These are phyloP conservation scores for Mentha longifolia DNA, from an alignment of 257 asterid genomes.

Conservation along the genomic window DNA sequence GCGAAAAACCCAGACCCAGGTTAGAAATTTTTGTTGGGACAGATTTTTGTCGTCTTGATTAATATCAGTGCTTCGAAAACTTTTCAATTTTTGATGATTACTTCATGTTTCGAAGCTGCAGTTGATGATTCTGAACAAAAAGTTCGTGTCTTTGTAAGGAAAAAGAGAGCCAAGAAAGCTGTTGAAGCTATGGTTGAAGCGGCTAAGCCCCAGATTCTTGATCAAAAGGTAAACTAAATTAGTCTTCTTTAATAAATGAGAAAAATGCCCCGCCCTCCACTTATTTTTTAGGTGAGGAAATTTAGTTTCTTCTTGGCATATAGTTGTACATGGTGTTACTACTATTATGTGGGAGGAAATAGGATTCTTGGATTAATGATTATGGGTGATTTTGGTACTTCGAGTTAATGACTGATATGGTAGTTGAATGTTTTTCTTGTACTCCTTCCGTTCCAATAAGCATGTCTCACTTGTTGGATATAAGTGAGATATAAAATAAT, in stretches of 20 bases:
- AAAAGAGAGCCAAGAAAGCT: constrained; percentile 34
- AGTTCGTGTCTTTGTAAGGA: constrained; percentile 62
- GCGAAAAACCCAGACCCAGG: constrained; percentile 51
- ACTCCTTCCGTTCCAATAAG: no score
- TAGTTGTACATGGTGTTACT: no score
- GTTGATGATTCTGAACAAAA: constrained; percentile 42
- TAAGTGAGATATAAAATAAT: no score
- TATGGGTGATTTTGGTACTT: no score
- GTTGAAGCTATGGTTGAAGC: constrained; percentile 39
- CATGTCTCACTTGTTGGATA: no score
- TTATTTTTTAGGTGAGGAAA: not conserved
- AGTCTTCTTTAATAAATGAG: not conserved
- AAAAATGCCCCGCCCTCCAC: not conserved
- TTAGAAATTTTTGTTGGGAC: constrained; percentile 10
- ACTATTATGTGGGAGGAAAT: no score
- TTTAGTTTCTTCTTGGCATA: not conserved
- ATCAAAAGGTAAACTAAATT: constrained; percentile 43
- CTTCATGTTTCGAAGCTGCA: constrained; percentile 46
- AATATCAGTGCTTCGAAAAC: not conserved
- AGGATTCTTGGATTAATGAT: no score
- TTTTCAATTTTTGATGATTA: constrained; percentile 19
- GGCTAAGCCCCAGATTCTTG: constrained; percentile 42
- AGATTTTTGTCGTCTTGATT: not conserved
- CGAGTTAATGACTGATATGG: no score
- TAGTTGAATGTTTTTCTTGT: no score